A percentile compares a stretch with the other conserved stretches of the same genome.
These are phyloP conservation scores for Vishniacozyma victoriae DNA, from an alignment of 768 basidiomycete species.

Conservation along the genomic window DNA sequence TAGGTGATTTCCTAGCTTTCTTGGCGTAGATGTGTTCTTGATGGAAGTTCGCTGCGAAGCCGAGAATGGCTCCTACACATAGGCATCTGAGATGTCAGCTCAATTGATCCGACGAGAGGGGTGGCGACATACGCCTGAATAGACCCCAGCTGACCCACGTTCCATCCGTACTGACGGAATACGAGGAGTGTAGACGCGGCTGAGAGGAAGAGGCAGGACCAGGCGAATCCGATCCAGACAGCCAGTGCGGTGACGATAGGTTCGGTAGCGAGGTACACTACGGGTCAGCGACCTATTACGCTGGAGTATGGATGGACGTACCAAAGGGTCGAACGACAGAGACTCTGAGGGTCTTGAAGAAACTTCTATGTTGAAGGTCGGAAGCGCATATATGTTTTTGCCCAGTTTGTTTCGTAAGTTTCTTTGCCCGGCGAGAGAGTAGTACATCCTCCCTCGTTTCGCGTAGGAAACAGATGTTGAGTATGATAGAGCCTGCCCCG, in stretches of 20 bases:
- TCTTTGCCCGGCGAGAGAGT: conserved; percentile 27
- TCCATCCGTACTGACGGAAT: conserved; percentile 35
- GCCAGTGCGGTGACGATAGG: conserved; percentile 42
- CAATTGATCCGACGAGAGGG: background rate
- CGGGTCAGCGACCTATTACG: background rate
- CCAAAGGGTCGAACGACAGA: conserved; percentile 39
- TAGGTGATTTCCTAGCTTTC: conserved; percentile 17
- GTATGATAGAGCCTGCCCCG: conserved; percentile 18
- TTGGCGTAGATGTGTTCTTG: conserved; percentile 34
- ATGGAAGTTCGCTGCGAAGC: conserved; percentile 28
- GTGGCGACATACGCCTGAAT: background rate
- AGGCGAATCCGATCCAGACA: conserved; percentile 43
- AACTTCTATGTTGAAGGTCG: conserved; percentile 30
- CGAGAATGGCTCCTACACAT: conserved; percentile 31
- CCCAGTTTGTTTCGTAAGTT: conserved; percentile 36
- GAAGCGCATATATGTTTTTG: conserved; percentile 34
- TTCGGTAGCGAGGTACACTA: conserved; percentile 38
- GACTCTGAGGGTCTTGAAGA: conserved; percentile 25
- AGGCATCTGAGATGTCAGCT: conserved; percentile 16
- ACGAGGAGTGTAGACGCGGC: conserved; percentile 26
- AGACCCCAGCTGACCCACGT: conserved; percentile 15
- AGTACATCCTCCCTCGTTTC: conserved; percentile 42
- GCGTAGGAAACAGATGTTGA: conserved; percentile 25
- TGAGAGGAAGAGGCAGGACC: conserved; percentile 40
- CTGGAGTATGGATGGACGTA: conserved; percentile 12